Base-by-base conservation (phyloP, 352 stramenopile genomes). In the Phytophthora pluvialis region DNA sequence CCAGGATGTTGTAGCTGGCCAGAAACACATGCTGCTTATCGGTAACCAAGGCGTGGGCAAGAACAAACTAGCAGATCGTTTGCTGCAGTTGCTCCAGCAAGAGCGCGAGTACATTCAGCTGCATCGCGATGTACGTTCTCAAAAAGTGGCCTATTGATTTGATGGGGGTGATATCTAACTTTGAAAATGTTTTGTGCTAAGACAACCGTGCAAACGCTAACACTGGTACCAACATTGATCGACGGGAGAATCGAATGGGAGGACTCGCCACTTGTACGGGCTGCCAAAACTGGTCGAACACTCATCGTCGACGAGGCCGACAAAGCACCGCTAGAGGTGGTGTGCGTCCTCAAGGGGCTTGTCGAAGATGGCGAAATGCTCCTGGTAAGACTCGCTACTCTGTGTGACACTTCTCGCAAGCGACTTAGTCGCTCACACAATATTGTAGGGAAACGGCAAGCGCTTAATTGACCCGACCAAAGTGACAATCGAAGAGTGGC, bases 91-190 rank as follows among this genome's bases (percentile, higher is more conserved):
- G 10, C 51, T 98, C 12, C 67, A 97, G 47, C 93, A 92, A 57
- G 96, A 99, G 60, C 82, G 96, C 56, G 96, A 99, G 80, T 99
- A 99, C 73, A 94, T 98, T 58, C 97, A 99, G 65, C 88, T 99
- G 1, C 97, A 99, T 69, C 83, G 97, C 56, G 96, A 99, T 58
- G 85, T 93, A 75, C n/a, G 83, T 78, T 32, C 18, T 10, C n/a
- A 28, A 12, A 28, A 51, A 51, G 45, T 51, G 15, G 15, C 12
- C 15, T n/a, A 28, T 26, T 28, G 28, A 9, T 45, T 5, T 49
- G 36, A 15, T 42, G 11, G 4, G 26, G 7, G 15, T 33, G 18
- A 48, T 45, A 11, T 32, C 36, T 69, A 54, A 64, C 46, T 13
- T 7, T 29, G 38, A 16, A 18, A 18, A 12, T 46, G 16, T 55